A percentile compares a stretch with the other conserved stretches of the same genome.
Conservation (phyloP, 306 rosid species). For the Castanea sativa region DNA sequence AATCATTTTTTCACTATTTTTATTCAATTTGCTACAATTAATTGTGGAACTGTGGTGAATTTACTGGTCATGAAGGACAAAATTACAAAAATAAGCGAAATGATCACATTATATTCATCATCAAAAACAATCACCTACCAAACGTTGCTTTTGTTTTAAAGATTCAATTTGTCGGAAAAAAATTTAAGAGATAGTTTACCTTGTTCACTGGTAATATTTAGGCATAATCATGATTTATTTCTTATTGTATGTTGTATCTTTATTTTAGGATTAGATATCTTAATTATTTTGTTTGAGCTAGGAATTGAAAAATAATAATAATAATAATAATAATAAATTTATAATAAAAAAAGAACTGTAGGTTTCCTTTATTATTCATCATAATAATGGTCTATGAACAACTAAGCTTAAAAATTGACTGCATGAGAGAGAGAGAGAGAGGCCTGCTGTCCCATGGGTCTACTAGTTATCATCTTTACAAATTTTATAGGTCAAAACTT, state of each 20-base stretch:
- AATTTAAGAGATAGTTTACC: constrained; percentile 24
- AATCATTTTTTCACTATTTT: constrained; percentile 39
- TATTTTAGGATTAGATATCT: constrained; percentile 26
- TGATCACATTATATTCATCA: constrained; percentile 15
- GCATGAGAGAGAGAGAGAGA: background rate
- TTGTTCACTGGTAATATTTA: constrained; percentile 17
- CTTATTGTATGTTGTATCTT: background rate
- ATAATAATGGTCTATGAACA: constrained; percentile 12
- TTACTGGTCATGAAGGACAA: constrained; percentile 32
- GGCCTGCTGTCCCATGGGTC: constrained; percentile 12
- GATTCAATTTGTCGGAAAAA: constrained; percentile 52
- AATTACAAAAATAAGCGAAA: constrained; percentile 33
- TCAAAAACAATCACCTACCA: constrained; percentile 19
- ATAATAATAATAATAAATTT: too few relatives aligned
- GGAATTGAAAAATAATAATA: background rate
- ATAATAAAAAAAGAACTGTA: background rate
- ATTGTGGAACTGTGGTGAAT: constrained; percentile 16
- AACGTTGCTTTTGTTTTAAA: constrained; percentile 28
- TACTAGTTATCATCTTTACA: constrained; percentile 16
- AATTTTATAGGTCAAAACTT: constrained; percentile 25
- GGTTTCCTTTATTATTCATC: constrained; percentile 27
- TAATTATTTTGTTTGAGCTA: constrained; percentile 15
- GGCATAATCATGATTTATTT: constrained; percentile 27
- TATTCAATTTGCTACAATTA: constrained; percentile 9
- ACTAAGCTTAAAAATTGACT: constrained; percentile 23